Conservation (phyloP, 2,329 filamentous ascomycete species). For the Alternaria hordeiaustralica region DNA sequence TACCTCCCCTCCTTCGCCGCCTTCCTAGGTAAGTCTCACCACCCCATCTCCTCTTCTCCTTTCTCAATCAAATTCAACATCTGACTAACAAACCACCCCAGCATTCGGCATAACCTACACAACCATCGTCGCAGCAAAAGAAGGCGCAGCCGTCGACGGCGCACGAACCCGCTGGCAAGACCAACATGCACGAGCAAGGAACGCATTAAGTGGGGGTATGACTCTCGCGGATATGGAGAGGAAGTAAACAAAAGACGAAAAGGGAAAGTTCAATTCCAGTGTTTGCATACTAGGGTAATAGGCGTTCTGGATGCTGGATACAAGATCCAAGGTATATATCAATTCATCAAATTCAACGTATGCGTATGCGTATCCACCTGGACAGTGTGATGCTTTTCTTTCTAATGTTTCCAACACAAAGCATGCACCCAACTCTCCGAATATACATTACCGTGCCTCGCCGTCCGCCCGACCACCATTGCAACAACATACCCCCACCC, state of each 20-base stretch:
- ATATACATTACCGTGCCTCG: neutral
- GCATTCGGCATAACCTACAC: conserved; percentile 43
- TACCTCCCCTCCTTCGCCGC: conserved; percentile 40
- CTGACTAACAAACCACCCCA: conserved; percentile 12
- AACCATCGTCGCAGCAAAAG: conserved; percentile 37
- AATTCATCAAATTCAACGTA: too few species aligned
- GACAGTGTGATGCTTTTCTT: too few species aligned
- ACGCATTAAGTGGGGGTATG: conserved; percentile 21
- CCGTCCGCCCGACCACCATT: neutral
- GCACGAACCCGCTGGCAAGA: conserved; percentile 44
- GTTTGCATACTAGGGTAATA: neutral
- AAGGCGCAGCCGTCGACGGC: conserved; percentile 42
- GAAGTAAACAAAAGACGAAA: neutral
- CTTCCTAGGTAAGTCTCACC: conserved; percentile 38
- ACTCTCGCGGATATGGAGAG: conserved; percentile 5
- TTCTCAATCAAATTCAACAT: neutral
- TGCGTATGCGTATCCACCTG: too few species aligned
- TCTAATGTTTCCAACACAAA: neutral
- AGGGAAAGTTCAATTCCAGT: neutral
- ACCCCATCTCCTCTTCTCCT: neutral
- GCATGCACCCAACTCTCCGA: too few species aligned
- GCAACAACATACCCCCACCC: neutral
- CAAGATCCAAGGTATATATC: too few species aligned
- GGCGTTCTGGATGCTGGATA: neutral
- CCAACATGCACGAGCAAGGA: conserved; percentile 32